Evolutionary conservation across 495 filamentous ascomycete genomes (phyloP), one percentile per base, ranked within the genome.

Genomic region (Aspergillus carlsbadensis): DNA sequence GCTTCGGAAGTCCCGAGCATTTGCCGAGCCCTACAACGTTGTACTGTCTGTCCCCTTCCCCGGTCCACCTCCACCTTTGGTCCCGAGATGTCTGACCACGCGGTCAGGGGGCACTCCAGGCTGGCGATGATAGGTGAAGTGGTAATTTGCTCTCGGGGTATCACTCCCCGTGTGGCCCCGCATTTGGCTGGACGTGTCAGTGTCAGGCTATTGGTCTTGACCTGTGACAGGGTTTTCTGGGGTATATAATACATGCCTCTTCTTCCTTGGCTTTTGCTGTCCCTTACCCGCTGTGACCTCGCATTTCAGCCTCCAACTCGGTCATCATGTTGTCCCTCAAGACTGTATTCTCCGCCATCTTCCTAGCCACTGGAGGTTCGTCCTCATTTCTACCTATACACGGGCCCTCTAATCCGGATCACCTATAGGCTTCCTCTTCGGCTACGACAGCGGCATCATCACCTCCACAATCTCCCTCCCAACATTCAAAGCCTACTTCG

Each of bases 401-500:
- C n/a, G n/a, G n/a, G n/a, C 29, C 43, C 14, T 21, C 24, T 1
- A 24, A 6, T 15, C 6, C 3, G 20, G 6, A 41, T 8, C 13
- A 33, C 10, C 5, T 11, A 2, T 51, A 68, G 67, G 67, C 10
- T 70, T 70, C 52, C 65, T 68, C 24, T 70, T 70, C 49, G 67
- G 67, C 29, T 70, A 70, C 58, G 67, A 70, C 44, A 66, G 63
- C 29, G 71, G 72, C 48, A 66, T 81, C 65, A 78, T 59, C 29
- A 74, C 51, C 60, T 81, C 54, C 58, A 74, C 41, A 14, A 68
- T 81, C 17, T 75, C 70, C 21, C 59, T 75, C 20, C 50, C 55
- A 24, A 68, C 72, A 5, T 81, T 80, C 51, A 57, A 68, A 20
- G 63, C 61, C 17, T 77, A 79, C 60, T 80, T 78, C 46, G 50